Conservation (phyloP, 768 basidiomycete species). For the Leucogyrophana mollusca region DNA sequence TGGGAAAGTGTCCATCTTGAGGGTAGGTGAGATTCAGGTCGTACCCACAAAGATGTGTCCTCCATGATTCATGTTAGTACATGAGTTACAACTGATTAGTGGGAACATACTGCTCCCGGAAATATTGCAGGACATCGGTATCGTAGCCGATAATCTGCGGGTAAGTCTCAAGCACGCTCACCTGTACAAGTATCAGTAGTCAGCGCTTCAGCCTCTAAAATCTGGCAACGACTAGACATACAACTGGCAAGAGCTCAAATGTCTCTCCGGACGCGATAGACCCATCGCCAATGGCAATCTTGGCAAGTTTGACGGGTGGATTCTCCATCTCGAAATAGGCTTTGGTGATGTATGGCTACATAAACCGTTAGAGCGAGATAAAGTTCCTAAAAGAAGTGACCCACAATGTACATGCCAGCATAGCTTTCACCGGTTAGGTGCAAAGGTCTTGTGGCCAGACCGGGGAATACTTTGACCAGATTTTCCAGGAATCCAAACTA, state of each 20-base stretch:
- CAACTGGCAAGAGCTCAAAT: slow-evolving; percentile 55
- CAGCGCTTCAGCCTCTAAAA: neutral
- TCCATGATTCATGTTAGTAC: slow-evolving; percentile 20
- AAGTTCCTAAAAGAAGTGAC: slow-evolving; percentile 15
- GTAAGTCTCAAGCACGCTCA: slow-evolving; percentile 64
- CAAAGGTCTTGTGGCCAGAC: slow-evolving; percentile 63
- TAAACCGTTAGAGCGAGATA: slow-evolving; percentile 2
- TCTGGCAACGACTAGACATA: too few relatives aligned
- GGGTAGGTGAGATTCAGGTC: slow-evolving; percentile 71
- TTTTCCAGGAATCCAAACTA: slow-evolving; percentile 74
- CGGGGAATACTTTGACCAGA: slow-evolving; percentile 73
- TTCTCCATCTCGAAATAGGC: slow-evolving; percentile 60
- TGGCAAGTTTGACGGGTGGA: slow-evolving; percentile 66
- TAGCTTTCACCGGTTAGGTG: slow-evolving; percentile 74
- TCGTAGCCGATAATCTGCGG: slow-evolving; percentile 79
- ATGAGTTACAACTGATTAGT: too few relatives aligned
- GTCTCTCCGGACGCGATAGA: slow-evolving; percentile 50
- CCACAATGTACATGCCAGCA: slow-evolving; percentile 68
- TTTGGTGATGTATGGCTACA: slow-evolving; percentile 74
- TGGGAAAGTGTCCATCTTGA: slow-evolving; percentile 51
- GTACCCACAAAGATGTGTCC: slow-evolving; percentile 60
- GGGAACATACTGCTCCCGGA: slow-evolving; percentile 57
- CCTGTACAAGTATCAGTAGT: slow-evolving; percentile 40
- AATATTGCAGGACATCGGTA: slow-evolving; percentile 61
- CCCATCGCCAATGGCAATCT: slow-evolving; percentile 72